Conservation (phyloP, 176 grass and related monocot species). For the bread wheat (Triticum aestivum) region DNA sequence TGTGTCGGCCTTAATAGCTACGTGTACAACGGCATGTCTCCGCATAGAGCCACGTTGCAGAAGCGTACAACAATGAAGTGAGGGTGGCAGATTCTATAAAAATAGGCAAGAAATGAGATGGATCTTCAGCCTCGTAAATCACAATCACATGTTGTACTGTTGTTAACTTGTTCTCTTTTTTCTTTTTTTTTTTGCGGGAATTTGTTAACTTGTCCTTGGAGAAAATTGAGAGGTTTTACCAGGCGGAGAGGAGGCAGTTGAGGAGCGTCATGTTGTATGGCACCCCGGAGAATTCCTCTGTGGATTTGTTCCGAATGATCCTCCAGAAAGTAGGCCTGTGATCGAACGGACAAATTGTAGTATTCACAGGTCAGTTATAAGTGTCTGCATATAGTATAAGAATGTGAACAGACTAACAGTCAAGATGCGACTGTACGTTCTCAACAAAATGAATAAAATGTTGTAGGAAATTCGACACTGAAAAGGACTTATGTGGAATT, state of each 20-base stretch:
- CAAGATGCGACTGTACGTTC: not conserved
- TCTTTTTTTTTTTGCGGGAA: too few relatives aligned
- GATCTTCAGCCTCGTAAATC: not conserved
- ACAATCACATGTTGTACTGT: not conserved
- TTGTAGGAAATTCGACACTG: not conserved
- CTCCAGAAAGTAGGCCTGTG: conserved; percentile 81
- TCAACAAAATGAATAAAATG: not conserved
- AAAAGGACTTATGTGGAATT: not conserved
- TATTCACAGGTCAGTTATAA: too few relatives aligned
- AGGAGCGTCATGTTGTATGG: conserved; percentile 96
- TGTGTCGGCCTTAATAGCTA: too few relatives aligned
- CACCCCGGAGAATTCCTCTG: conserved; percentile 90
- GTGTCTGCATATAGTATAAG: too few relatives aligned
- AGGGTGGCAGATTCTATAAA: too few relatives aligned
- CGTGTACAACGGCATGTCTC: too few relatives aligned
- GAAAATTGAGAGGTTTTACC: conserved; percentile 40
- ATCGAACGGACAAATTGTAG: not conserved
- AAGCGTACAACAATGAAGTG: too few relatives aligned
- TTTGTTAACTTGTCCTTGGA: not conserved
- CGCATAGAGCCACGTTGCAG: too few relatives aligned
- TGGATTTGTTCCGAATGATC: conserved; percentile 68
- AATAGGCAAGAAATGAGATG: too few relatives aligned
- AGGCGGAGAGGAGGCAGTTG: conserved; percentile 96
- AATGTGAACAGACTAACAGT: not conserved
- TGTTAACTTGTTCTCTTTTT: too few relatives aligned